Percentiles rank a stretch among this genome's conserved stretches.
Evolutionary conservation across 176 grass and related monocot genomes (phyloP).

Genomic region (Triticum urartu): DNA sequence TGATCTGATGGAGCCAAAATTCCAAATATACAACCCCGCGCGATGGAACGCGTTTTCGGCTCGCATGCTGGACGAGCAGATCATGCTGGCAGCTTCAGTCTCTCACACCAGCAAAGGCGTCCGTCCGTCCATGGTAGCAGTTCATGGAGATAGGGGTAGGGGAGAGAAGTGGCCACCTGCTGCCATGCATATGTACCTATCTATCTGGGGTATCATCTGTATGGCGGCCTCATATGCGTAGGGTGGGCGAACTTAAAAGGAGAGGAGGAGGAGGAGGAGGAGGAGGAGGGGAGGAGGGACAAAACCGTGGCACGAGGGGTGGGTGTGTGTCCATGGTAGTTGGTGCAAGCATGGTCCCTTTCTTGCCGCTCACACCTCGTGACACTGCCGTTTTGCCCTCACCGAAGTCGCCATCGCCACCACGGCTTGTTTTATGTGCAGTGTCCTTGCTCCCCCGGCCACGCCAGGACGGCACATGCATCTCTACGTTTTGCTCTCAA

Average conservation of each 20-base stretch:
- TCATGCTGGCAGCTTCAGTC: conserved; percentile 90
- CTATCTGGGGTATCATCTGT: background rate
- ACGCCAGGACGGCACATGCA: background rate
- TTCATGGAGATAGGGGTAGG: background rate
- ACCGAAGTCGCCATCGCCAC: conserved; percentile 9
- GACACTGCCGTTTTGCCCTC: conserved; percentile 35
- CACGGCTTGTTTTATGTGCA: background rate
- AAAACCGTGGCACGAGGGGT: conserved; percentile 33
- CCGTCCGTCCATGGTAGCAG: background rate
- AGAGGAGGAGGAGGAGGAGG: conserved; percentile 30
- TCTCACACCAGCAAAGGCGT: conserved; percentile 52
- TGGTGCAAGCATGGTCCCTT: conserved; percentile 29
- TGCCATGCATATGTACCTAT: background rate
- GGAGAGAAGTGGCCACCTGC: background rate
- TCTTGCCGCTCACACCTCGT: conserved; percentile 30
- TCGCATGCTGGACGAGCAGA: conserved; percentile 27
- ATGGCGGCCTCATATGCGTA: background rate
- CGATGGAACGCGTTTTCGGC: too few species aligned
- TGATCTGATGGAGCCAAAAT: conserved; percentile 48
- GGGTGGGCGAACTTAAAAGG: background rate
- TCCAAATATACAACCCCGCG: background rate
- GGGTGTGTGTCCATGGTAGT: conserved; percentile 25
- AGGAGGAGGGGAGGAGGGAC: conserved; percentile 30
- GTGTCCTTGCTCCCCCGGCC: conserved; percentile 19
- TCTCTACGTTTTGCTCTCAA: background rate